Evolutionary conservation across 768 basidiomycete species (phyloP).

Genomic region (Coprinopsis cinerea): DNA sequence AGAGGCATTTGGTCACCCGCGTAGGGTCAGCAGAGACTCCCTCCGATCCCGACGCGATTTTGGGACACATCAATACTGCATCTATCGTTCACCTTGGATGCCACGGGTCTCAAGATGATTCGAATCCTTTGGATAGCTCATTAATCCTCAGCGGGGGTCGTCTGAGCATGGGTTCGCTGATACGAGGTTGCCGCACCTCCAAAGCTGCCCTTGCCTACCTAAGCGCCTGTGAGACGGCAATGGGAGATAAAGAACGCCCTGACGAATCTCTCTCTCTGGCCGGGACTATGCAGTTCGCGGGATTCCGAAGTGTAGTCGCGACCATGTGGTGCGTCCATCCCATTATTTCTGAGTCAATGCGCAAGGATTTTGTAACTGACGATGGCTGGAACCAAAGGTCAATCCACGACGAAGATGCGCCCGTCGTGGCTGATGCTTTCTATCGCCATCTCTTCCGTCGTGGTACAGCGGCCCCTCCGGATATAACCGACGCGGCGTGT

Average conservation of each 20-base stretch:
- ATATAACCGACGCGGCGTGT: too few relatives aligned
- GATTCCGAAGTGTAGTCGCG: not conserved
- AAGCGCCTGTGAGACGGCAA: not conserved
- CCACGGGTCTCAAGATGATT: not conserved
- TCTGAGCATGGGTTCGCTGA: not conserved
- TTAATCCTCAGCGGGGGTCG: not conserved
- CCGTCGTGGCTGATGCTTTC: too few relatives aligned
- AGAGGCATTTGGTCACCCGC: not conserved
- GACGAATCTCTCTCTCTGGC: not conserved
- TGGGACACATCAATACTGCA: not conserved
- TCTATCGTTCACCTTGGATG: not conserved
- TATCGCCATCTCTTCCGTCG: too few relatives aligned
- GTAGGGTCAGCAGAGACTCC: not conserved
- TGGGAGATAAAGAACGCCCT: not conserved
- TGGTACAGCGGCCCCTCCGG: too few relatives aligned
- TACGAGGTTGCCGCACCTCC: not conserved
- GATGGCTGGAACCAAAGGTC: too few relatives aligned
- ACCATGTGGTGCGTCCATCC: not conserved
- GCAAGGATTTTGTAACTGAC: too few relatives aligned
- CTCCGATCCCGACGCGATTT: not conserved
- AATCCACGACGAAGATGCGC: too few relatives aligned
- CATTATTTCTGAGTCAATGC: too few relatives aligned
- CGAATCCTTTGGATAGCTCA: not conserved
- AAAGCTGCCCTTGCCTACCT: not conserved
- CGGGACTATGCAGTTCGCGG: not conserved